These are phyloP conservation scores for Fusarium hainanense DNA, from an alignment of 2,329 filamentous ascomycete species.

Conservation along the genomic window DNA sequence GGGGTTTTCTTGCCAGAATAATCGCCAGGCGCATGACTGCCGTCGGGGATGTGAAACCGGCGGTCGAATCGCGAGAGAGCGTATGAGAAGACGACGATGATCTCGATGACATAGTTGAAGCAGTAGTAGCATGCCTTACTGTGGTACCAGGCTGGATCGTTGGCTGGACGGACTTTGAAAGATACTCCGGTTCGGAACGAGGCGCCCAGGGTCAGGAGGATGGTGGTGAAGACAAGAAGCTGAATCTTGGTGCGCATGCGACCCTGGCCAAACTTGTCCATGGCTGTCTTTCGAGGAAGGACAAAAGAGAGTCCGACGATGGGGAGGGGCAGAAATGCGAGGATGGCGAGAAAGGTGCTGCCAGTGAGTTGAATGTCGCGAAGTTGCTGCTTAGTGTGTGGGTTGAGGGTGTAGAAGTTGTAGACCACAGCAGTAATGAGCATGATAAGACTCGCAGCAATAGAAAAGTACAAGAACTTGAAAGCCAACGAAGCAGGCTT, in stretches of 20 bases:
- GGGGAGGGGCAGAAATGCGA: slow-evolving; percentile 72
- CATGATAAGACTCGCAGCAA: slow-evolving; percentile 71
- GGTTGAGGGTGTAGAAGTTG: slow-evolving; percentile 73
- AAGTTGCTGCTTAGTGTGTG: slow-evolving; percentile 60
- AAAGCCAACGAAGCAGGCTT: slow-evolving; percentile 63
- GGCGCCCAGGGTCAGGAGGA: slow-evolving; percentile 75
- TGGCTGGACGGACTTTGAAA: slow-evolving; percentile 63
- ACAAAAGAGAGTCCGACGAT: slow-evolving; percentile 64
- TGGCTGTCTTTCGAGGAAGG: slow-evolving; percentile 57
- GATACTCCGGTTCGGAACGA: slow-evolving; percentile 72
- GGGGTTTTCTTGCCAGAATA: slow-evolving; percentile 50
- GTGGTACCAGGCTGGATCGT: slow-evolving; percentile 75
- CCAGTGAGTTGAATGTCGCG: slow-evolving; percentile 74
- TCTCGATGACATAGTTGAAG: slow-evolving; percentile 81
- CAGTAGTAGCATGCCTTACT: slow-evolving; percentile 79
- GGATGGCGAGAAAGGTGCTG: slow-evolving; percentile 68
- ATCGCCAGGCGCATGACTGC: slow-evolving; percentile 68
- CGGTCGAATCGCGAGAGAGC: slow-evolving; percentile 76
- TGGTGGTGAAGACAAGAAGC: slow-evolving; percentile 69
- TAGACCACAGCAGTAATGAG: slow-evolving; percentile 73
- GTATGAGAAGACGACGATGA: slow-evolving; percentile 75
- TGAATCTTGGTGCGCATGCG: slow-evolving; percentile 73
- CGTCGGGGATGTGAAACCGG: slow-evolving; percentile 80
- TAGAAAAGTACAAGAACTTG: slow-evolving; percentile 66
- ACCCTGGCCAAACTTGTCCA: slow-evolving; percentile 69